Conservation (phyloP, 176 grass and related monocot genomes). For the Oryza coarctata region DNA sequence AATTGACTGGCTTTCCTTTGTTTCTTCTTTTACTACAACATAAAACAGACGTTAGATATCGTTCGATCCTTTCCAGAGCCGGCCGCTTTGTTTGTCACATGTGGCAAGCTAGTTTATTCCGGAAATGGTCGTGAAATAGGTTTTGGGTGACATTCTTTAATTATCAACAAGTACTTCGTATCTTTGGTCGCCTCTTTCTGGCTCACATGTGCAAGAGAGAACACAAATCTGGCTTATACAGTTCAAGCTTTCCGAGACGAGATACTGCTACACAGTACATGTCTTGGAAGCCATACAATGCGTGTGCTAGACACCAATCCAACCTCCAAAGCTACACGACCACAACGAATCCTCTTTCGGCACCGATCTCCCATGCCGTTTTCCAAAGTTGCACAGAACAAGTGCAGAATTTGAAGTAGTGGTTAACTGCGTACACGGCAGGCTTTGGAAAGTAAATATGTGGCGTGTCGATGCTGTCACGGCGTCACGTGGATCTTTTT, state of each 20-base stretch:
- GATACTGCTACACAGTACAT: background rate
- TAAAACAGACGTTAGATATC: background rate
- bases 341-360: constrained; percentile 18
- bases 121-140: background rate
- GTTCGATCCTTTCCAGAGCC: background rate
- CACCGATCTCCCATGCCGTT: background rate
- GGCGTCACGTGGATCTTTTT: background rate
- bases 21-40: constrained; percentile 3
- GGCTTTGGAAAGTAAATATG: background rate
- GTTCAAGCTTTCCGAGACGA: background rate
- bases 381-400: constrained; percentile 22
- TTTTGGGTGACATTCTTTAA: background rate
- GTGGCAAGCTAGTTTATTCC: constrained; percentile 1
- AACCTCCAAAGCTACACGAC: background rate
- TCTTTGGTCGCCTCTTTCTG: background rate
- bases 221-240: background rate
- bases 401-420: background rate
- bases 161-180: background rate
- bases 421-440: background rate
- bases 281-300: background rate
- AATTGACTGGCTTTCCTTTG: background rate
- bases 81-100: background rate
- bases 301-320: background rate
- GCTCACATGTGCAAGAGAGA: background rate
- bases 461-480: background rate